Base-by-base conservation (phyloP, 106 monocot genomes). In the Acorus gramineus region DNA sequence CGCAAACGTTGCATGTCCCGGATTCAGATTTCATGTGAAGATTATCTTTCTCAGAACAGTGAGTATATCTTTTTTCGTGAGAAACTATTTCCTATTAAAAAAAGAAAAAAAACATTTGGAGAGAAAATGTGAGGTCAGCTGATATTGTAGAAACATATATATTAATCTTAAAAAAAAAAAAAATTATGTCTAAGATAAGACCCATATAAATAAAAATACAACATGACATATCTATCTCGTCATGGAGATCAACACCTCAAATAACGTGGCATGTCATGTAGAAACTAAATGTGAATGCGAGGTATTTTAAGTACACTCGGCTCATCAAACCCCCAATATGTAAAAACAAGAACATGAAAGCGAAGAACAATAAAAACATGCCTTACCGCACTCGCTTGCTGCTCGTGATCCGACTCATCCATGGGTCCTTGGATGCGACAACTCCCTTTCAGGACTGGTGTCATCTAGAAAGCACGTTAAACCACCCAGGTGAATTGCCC, bases 1-100 rank as follows among this genome's bases (percentile, higher is more conserved):
- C 76, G 51, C 90, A 96, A 43, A 96, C 82, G 68, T 90, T 90
- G 50, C 90, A 90, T 52, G 86, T 82, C 51, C 95, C 95, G 70
- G 95, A 82, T 73, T 82, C 80, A 42, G 47, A 49, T 57, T 69
- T 69, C 49, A 71, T 71, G 59, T 3, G 49, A 58, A 53, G 28
- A 57, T 42, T 47, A 4, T 69, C 64, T 44, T 70, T 57, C 4
- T 46, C 2, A 46, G 47, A 58, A 60, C 12, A 8, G 28, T 44
- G 45, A 11, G 6, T 50, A 59, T 47, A 61, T 62, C 68, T 59
- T 68, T 75, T 66, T 8, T 70, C 55, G 46, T 52, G 46, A 57
- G 56, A 28, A 51, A 47, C 46, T 4, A 45, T 53, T 56, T 2
- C 66, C 87, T 84, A 52, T 47, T 12, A 60, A 57, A 56, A 73